Base-by-base conservation (phyloP, 352 stramenopile species). In the Phytophthora litchii region DNA sequence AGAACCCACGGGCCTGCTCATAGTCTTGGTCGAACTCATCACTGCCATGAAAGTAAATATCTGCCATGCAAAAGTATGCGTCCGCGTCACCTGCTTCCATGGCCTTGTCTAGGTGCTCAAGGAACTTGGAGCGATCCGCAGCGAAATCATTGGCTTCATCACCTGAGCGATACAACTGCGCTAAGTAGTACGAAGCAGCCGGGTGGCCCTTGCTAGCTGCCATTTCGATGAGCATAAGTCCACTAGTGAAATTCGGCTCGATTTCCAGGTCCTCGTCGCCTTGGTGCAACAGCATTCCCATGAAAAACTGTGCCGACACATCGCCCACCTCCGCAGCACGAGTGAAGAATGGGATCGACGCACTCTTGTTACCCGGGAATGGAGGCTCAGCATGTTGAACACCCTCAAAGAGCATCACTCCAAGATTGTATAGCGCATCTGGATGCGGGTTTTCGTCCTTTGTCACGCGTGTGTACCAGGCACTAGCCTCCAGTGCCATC, bases 91-190 rank as follows among this genome's bases (percentile, higher is more conserved):
- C 73, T 20, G 56, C 67, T 23, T 83, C 68, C 51, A 93, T 70
- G 4, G 86, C 84, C 25, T 70, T 71, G 48, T 93, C 70, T 34
- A 95, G 44, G 56, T 89, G 76, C 34, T 78, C 55, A 12, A 88
- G 54, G 52, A 92, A 94, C 61, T 82, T 84, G 16, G 73, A 27
- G 7, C 48, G 67, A 51, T 94, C 70, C 2, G 78, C 46, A 16
- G 58, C 32, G n/a, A 94, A 68, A 11, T 66, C 53, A 48, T 78
- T 64, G 12, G 54, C 54, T 8, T 84, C 67, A 35, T 92, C 83
- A 2, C 85, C 86, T n/a, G 79, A 94, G 45, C 82, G 82, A 58
- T 95, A 92, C n/a, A 96, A 74, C 75, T 94, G 85, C 23, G 86
- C 85, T 12, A 96, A 64, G 53, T 95, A 96, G 54, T 82, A 94